phyloP scores from a whole-genome alignment of 2,329 filamentous ascomycete species.

The Pseudocercospora cruenta region DNA sequence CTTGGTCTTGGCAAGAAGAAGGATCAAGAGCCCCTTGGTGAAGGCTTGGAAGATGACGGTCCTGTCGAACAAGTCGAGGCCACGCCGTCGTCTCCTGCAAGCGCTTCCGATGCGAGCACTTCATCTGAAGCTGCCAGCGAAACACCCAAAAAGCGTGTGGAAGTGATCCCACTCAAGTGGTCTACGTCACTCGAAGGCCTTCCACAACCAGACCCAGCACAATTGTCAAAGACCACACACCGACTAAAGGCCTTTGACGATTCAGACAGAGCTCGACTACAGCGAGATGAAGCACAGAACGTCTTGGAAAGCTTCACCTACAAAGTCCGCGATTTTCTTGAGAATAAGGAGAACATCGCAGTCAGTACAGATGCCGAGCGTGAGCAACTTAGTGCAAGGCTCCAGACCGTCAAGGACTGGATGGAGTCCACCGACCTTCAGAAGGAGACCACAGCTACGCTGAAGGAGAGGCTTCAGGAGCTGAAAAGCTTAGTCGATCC shows the following conservation, averaged over 20 bases:
- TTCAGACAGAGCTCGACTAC: slow-evolving; percentile 76
- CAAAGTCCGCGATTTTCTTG: slow-evolving; percentile 78
- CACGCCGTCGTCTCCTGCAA: slow-evolving; percentile 40
- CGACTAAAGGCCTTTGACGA: slow-evolving; percentile 78
- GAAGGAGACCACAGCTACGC: slow-evolving; percentile 72
- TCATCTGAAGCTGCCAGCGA: slow-evolving; percentile 52
- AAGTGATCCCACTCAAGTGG: slow-evolving; percentile 58
- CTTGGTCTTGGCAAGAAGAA: slow-evolving; percentile 94
- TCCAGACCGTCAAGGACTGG: slow-evolving; percentile 79
- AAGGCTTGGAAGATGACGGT: slow-evolving; percentile 55
- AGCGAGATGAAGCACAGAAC: slow-evolving; percentile 86
- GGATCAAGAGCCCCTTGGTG: slow-evolving; percentile 72
- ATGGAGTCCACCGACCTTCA: slow-evolving; percentile 74
- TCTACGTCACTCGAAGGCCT: slow-evolving; percentile 52
- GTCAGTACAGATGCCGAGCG: slow-evolving; percentile 72
- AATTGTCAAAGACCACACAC: slow-evolving; percentile 64
- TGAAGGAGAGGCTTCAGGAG: slow-evolving; percentile 75
- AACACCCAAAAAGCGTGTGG: slow-evolving; percentile 53
- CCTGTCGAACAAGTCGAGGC: slow-evolving; percentile 47
- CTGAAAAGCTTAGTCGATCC: slow-evolving; percentile 79
- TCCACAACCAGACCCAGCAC: slow-evolving; percentile 62
- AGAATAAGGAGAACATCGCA: slow-evolving; percentile 72
- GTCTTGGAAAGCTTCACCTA: slow-evolving; percentile 94
- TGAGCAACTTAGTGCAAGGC: slow-evolving; percentile 66
- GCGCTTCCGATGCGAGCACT: slow-evolving; percentile 44